Evolutionary conservation across 257 asterid genomes (phyloP), one percentile per base, ranked within the genome.

Genomic region (Lycium ferocissimum): DNA sequence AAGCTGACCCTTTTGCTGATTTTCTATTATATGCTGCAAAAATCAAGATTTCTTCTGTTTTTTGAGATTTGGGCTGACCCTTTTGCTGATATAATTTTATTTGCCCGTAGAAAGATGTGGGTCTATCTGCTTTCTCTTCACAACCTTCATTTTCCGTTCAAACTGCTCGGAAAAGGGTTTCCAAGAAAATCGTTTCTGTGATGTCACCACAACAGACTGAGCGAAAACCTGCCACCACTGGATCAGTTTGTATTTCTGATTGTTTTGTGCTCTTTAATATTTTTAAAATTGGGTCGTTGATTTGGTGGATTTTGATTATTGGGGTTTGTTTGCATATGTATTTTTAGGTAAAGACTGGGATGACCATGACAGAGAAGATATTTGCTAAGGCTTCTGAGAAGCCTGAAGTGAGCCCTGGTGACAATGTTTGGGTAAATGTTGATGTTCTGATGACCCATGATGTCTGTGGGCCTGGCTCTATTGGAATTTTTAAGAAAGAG

Each of bases 301-400:
- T 26, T 65, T 65, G 18, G 43, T 10, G 43, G 22, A 7, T 20
- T 17, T 43, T 18, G 1, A 73, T 73, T 45, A 26, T 63, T 63
- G 71, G 82, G 82, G 12, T 83, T 59, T 65, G 9, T 65, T 40
- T 65, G 45, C n/a, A 26, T 65, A 11, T 37, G 0, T 58, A 2
- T 71, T 7, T 3, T 51, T 85, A 97, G 99, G 98, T 97, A 18
- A 95, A 97, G 92, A 94, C 97, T 15, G 97, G 90, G 70, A 93
- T 94, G 98, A 94, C 98, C 6, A 91, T 94, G 98, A 97, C 98
- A 70, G 98, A 97, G 93, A 97, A 97, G 91, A 97, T 95, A 86
- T 84, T 97, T 56, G 96, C 98, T 22, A 95, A 88, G 88, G 96
- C 97, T 85, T 95, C 99, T 9, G 95, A 95, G 89, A 97, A 91